Evolutionary conservation across 2,329 filamentous ascomycete species (phyloP), one percentile per base, ranked within the genome.

Genomic region (Aspergillus brasiliensis): DNA sequence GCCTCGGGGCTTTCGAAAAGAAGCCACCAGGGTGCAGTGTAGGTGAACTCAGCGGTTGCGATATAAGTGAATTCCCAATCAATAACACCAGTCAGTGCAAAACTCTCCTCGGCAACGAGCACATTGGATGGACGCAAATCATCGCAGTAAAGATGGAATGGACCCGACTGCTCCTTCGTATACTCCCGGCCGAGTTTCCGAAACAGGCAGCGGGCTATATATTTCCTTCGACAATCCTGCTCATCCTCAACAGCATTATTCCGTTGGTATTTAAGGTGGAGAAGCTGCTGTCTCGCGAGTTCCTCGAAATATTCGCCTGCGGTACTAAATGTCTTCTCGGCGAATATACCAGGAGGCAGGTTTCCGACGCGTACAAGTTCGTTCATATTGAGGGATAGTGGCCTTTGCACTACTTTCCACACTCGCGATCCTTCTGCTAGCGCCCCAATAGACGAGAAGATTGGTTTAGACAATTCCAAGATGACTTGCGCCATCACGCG

Each of bases 61-160:
- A 57, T 28, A 8, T 57, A 57, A 8, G 55, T 40, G 15, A 10
- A 49, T 28, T 42, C 17, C 55, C 55, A 57, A 46, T 57, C 31
- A 13, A 37, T 51, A 3, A 57, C 46, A 15, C 40, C 44, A 4
- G 55, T 40, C 4, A 38, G 27, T 17, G 17, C 31, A 17, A 51
- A 57, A 10, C 51, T 21, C 8, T 28, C 25, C 8, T 7, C 21
- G 3, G 51, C 21, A 15, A 53, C 34, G 2, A 53, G 31, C 7
- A 53, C 34, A 25, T 42, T 53, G 2, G 19, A 17, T 5, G 31
- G 28, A 13, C 38, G 17, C 8, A 21, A 19, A 42, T 42, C 38
- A 3, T 42, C 38, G 19, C 38, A 42, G 5, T 42, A 42, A 15
- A 42, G n/a, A 19, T 19, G 38, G 37, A 40, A 40, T 4, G 37